Conservation (phyloP, 768 basidiomycete species). For the Pleurotus platypus region DNA sequence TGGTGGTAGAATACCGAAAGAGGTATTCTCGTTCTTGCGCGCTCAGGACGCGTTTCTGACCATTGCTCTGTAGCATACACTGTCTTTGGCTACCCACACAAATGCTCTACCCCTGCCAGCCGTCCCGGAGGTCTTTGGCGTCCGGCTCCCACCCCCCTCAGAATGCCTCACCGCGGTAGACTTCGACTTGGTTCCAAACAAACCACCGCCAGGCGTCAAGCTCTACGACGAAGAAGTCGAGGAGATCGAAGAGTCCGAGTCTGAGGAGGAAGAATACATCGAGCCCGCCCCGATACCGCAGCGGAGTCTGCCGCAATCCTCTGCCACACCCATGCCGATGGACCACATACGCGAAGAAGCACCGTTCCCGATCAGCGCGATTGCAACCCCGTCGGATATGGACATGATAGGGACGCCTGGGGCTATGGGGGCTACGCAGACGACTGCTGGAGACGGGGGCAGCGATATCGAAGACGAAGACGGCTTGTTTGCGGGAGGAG, state of each 20-base stretch:
- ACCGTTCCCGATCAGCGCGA: conserved; percentile 57
- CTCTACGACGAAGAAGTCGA: conserved; percentile 81
- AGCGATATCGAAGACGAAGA: conserved; percentile 78
- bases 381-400: conserved; percentile 64
- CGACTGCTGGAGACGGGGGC: conserved; percentile 36
- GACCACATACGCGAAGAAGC: conserved; percentile 33
- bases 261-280: conserved; percentile 68
- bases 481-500: conserved; percentile 72
- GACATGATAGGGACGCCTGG: conserved; percentile 55
- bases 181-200: conserved; percentile 85
- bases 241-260: conserved; percentile 75
- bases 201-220: conserved; percentile 73
- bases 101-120: conserved; percentile 77
- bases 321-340: conserved; percentile 23
- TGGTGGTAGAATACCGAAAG: conserved; percentile 84
- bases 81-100: conserved; percentile 79
- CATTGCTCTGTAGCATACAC: conserved; percentile 51
- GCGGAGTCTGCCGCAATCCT: conserved; percentile 20
- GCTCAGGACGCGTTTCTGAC: not conserved
- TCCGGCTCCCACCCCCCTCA: conserved; percentile 66
- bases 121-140: conserved; percentile 86
- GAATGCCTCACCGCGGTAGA: conserved; percentile 79
- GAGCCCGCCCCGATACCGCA: conserved; percentile 55
- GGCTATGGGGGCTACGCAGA: conserved; percentile 24
- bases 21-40: conserved; percentile 43